Evolutionary conservation across 805 yeast genomes (phyloP).

Genomic region (Maudiozyma saulgeensis): DNA sequence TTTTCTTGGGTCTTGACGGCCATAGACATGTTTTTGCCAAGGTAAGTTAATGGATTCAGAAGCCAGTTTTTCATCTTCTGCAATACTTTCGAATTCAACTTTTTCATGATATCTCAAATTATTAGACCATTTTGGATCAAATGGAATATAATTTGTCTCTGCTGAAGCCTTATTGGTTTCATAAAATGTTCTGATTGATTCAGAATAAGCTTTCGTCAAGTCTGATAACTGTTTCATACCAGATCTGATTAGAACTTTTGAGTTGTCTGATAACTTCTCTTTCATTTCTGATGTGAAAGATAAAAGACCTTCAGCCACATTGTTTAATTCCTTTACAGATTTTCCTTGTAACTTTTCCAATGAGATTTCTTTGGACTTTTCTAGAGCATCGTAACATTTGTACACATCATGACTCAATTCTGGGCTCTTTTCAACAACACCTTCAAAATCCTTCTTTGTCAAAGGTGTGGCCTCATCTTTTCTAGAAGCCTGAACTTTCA

Average conservation of each 20-base stretch:
- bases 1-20: slow-evolving; percentile 67
- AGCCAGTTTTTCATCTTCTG: slow-evolving; percentile 43
- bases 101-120: slow-evolving; percentile 35
- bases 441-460: slow-evolving; percentile 27
- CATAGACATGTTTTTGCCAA: slow-evolving; percentile 72
- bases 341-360: slow-evolving; percentile 7
- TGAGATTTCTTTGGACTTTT: slow-evolving; percentile 15
- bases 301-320: slow-evolving; percentile 10
- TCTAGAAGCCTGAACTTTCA: slow-evolving; percentile 23
- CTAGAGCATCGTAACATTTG: slow-evolving; percentile 18
- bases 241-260: slow-evolving; percentile 19
- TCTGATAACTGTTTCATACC: slow-evolving; percentile 21
- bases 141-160: slow-evolving; percentile 29
- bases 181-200: slow-evolving; percentile 23
- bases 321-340: slow-evolving; percentile 8
- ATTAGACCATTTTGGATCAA: slow-evolving; percentile 44
- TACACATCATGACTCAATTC: slow-evolving; percentile 13
- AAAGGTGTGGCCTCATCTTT: slow-evolving; percentile 12
- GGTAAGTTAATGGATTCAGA: slow-evolving; percentile 49
- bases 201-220: slow-evolving; percentile 17
- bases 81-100: slow-evolving; percentile 35
- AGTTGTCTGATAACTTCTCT: slow-evolving; percentile 15
- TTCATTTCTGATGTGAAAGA: slow-evolving; percentile 17
- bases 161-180: slow-evolving; percentile 19
- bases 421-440: slow-evolving; percentile 30